Evolutionary conservation across 495 filamentous ascomycete genomes (phyloP).

Genomic region (Trichocladium antarcticum): DNA sequence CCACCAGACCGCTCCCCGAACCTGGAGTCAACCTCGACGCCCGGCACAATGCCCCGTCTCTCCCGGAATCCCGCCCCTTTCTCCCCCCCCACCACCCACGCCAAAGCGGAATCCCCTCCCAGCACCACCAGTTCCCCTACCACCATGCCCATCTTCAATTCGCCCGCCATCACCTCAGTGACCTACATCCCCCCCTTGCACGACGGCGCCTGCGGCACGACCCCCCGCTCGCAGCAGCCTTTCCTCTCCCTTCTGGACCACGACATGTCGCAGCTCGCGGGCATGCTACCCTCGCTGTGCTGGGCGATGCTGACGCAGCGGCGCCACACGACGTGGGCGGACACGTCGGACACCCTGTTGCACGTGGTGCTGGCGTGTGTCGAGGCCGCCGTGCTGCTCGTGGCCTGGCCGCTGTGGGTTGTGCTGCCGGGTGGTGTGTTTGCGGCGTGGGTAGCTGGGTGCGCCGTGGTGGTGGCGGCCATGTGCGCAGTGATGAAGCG

Average conservation of each 20-base stretch:
- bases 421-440: constrained; percentile 24
- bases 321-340: constrained; percentile 13
- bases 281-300: constrained; percentile 18
- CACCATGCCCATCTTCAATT: background rate
- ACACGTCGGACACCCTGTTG: constrained; percentile 15
- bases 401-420: constrained; percentile 21
- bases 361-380: constrained; percentile 19
- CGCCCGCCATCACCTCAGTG: constrained; percentile 2
- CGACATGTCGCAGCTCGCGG: constrained; percentile 18
- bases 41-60: background rate
- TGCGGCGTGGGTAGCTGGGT: constrained; percentile 16
- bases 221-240: constrained; percentile 22
- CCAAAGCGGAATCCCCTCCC: too few species aligned
- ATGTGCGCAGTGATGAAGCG: constrained; percentile 21
- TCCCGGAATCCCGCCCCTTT: background rate
- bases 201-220: constrained; percentile 30
- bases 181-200: constrained; percentile 28
- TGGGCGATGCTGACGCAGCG: constrained; percentile 15
- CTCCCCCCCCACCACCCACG: too few species aligned
- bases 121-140: too few species aligned
- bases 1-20: background rate
- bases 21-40: background rate
- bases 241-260: constrained; percentile 15
- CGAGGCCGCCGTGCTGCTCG: constrained; percentile 23
- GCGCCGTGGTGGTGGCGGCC: constrained; percentile 13